A percentile compares a stretch with the other conserved stretches of the same genome.
These are phyloP conservation scores for Lagerstroemia speciosa DNA, from an alignment of 345 rosid species.

Conservation along the genomic window DNA sequence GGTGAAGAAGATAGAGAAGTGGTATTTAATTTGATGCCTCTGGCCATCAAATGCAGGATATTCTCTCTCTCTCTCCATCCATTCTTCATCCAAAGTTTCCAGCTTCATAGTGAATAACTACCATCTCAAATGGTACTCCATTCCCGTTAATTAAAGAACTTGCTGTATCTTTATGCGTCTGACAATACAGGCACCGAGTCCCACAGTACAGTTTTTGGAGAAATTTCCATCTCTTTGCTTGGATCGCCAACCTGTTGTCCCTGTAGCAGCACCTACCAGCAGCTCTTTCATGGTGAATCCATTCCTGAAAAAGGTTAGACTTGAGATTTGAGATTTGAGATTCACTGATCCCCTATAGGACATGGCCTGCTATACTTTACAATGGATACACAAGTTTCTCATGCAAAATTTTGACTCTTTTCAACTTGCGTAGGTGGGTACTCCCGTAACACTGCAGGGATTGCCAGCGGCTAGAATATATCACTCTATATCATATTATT, in stretches of 20 bases:
- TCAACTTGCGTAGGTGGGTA: not conserved
- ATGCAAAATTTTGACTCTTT: not conserved
- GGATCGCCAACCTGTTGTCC: not conserved
- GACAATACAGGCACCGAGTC: not conserved
- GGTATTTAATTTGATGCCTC: not conserved
- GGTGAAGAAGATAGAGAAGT: too few relatives aligned
- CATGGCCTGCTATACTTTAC: too few relatives aligned
- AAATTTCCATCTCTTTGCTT: slow-evolving; percentile 8
- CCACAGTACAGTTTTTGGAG: not conserved
- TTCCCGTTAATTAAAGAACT: not conserved
- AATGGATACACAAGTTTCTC: not conserved
- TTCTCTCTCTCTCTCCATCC: not conserved
- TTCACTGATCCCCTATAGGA: not conserved
- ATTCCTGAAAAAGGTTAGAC: too few relatives aligned
- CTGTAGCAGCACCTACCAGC: not conserved
- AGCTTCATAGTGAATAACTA: not conserved
- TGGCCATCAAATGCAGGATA: not conserved
- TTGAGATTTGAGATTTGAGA: too few relatives aligned
- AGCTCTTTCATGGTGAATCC: too few relatives aligned
- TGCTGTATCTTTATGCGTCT: not conserved
- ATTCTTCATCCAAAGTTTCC: not conserved
- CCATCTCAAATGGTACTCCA: not conserved
- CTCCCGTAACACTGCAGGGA: not conserved
- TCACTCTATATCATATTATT: not conserved
- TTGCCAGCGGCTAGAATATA: not conserved